A percentile compares a stretch with the other conserved stretches of the same genome.
Conservation (phyloP, 306 rosid genomes). For the Prunus kanzakura region DNA sequence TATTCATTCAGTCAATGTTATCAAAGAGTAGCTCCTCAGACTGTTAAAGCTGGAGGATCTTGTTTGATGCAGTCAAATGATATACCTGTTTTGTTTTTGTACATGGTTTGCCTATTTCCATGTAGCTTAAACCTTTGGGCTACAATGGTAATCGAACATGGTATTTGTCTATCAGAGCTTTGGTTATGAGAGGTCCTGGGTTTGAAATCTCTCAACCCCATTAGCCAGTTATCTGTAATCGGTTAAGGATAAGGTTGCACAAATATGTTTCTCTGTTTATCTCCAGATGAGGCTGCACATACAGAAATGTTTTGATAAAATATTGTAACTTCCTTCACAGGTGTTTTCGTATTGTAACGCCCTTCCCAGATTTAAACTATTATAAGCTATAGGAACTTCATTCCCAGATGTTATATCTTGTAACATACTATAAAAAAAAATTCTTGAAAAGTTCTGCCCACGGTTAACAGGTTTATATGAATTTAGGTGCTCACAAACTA, state of each 20-base stretch:
- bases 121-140: neutral
- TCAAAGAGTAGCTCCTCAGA: neutral
- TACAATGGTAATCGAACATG: neutral
- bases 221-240: neutral
- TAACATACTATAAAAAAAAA: too few species aligned
- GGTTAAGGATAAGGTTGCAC: neutral
- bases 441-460: too few species aligned
- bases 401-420: too few species aligned
- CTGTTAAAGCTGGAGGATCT: neutral
- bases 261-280: neutral
- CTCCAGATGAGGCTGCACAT: neutral
- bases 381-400: too few species aligned
- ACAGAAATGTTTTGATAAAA: too few species aligned
- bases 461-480: too few species aligned
- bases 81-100: neutral
- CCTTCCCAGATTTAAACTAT: too few species aligned
- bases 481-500: too few species aligned
- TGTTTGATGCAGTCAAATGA: neutral
- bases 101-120: neutral
- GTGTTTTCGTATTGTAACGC: too few species aligned
- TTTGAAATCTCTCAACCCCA: neutral
- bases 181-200: neutral
- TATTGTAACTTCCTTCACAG: too few species aligned
- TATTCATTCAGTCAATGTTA: slow-evolving; percentile 24
- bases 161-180: neutral